phyloP scores from a whole-genome alignment of 192 early-diverging fungal genomes.

The Entrophospora sp. region DNA sequence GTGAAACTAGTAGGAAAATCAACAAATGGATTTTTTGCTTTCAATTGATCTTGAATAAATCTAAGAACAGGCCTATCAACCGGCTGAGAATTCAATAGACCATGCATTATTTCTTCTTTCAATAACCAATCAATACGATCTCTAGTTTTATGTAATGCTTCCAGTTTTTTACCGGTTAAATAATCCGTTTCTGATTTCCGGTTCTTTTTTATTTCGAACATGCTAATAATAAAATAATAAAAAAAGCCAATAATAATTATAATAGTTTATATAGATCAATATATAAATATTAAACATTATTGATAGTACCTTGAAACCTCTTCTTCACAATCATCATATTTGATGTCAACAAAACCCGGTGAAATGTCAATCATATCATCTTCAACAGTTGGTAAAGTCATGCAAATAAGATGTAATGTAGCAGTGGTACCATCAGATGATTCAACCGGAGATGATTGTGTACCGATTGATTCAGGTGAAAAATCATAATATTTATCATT shows the following conservation, averaged over 20 bases:
- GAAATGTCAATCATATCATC: too few relatives aligned
- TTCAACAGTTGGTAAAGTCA: conserved; percentile 50
- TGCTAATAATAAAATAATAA: too few relatives aligned
- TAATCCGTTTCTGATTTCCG: conserved; percentile 14
- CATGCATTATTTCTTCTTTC: conserved; percentile 71
- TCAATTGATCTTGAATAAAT: conserved; percentile 42
- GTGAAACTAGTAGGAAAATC: conserved; percentile 46
- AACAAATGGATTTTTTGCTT: conserved; percentile 40
- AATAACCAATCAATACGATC: conserved; percentile 49
- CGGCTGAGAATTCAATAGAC: conserved; percentile 49
- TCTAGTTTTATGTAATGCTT: conserved; percentile 50
- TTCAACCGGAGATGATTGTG: conserved; percentile 49
- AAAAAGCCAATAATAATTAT: too few relatives aligned
- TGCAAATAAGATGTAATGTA: conserved; percentile 52
- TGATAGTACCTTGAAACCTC: neutral
- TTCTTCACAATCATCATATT: neutral
- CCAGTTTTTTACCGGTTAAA: conserved; percentile 37
- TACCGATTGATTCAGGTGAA: conserved; percentile 53
- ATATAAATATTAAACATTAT: too few relatives aligned
- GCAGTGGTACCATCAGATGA: conserved; percentile 62
- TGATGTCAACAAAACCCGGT: conserved; percentile 13
- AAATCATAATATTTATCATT: conserved; percentile 36
- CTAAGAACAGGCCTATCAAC: conserved; percentile 38
- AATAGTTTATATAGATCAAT: too few relatives aligned
- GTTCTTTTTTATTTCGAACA: neutral